Conservation (phyloP, 2,329 filamentous ascomycete genomes). For the Hypoxylon sp. region DNA sequence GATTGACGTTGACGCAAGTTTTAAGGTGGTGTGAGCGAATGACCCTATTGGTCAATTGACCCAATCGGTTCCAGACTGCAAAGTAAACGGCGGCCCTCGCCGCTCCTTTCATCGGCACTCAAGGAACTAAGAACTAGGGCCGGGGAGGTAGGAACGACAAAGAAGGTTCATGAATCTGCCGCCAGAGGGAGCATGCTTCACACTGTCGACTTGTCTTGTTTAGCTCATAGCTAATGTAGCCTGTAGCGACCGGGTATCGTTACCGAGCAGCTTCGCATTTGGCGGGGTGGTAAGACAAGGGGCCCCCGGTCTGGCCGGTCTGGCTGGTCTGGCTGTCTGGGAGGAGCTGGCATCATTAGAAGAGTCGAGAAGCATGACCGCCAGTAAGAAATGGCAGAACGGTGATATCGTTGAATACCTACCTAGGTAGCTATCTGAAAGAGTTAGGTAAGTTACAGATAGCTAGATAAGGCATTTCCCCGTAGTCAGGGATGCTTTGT, state of each 20-base stretch:
- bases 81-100: constrained; percentile 20
- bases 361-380: constrained; percentile 1
- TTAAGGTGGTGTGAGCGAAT: constrained; percentile 29
- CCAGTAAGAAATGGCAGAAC: constrained; percentile 7
- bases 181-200: constrained; percentile 25
- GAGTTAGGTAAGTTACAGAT: constrained; percentile 22
- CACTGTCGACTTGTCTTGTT: too few species aligned
- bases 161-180: constrained; percentile 36
- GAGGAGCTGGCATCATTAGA: constrained; percentile 1
- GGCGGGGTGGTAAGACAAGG: constrained; percentile 31
- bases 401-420: not conserved
- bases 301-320: constrained; percentile 7
- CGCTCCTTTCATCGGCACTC: constrained; percentile 8
- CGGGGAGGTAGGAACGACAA: constrained; percentile 2
- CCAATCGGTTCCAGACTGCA: constrained; percentile 23
- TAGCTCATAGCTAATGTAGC: constrained; percentile 12
- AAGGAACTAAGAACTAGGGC: constrained; percentile 6
- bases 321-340: constrained; percentile 6
- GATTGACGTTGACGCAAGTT: constrained; percentile 41
- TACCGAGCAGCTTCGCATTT: constrained; percentile 29
- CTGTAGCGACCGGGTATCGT: constrained; percentile 29
- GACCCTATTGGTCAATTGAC: constrained; percentile 38
- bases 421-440: not conserved
- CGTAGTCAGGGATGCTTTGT: constrained; percentile 19
- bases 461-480: not conserved